Percentiles rank a stretch among this genome's conserved stretches.
These are phyloP conservation scores for Arabis alpina DNA, from an alignment of 345 rosid genomes.

Conservation along the genomic window DNA sequence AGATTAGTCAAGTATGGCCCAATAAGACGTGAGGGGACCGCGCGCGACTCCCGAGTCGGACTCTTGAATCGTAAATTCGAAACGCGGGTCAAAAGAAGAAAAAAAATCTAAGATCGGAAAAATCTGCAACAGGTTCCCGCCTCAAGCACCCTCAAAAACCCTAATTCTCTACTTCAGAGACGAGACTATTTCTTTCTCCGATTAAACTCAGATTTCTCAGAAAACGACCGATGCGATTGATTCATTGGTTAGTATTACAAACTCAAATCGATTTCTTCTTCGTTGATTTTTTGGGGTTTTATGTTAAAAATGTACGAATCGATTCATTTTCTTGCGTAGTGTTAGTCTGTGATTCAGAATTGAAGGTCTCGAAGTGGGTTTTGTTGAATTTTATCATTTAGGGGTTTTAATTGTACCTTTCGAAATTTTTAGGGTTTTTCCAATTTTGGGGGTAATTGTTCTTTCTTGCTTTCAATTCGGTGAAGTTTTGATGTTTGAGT, in stretches of 20 bases:
- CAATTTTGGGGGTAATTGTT: not conserved
- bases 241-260: slow-evolving; percentile 33
- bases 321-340: not conserved
- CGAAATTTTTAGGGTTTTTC: not conserved
- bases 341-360: not conserved
- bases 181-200: not conserved
- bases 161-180: slow-evolving; percentile 9
- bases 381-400: slow-evolving; percentile 6
- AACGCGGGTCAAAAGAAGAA: slow-evolving; percentile 41
- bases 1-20: not conserved
- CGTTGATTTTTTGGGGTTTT: slow-evolving; percentile 26
- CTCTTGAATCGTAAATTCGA: slow-evolving; percentile 42
- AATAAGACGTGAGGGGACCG: slow-evolving; percentile 18
- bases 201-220: slow-evolving; percentile 2
- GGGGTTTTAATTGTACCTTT: not conserved
- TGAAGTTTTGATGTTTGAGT: not conserved
- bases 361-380: slow-evolving; percentile 15
- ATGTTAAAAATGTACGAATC: not conserved
- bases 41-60: slow-evolving; percentile 36
- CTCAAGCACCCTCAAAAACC: slow-evolving; percentile 37
- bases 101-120: slow-evolving; percentile 40
- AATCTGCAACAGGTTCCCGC: slow-evolving; percentile 54
- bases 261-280: not conserved
- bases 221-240: slow-evolving; percentile 24
- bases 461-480: not conserved